Base-by-base conservation (phyloP, 106 monocot species). In the Dendrobium catenatum region DNA sequence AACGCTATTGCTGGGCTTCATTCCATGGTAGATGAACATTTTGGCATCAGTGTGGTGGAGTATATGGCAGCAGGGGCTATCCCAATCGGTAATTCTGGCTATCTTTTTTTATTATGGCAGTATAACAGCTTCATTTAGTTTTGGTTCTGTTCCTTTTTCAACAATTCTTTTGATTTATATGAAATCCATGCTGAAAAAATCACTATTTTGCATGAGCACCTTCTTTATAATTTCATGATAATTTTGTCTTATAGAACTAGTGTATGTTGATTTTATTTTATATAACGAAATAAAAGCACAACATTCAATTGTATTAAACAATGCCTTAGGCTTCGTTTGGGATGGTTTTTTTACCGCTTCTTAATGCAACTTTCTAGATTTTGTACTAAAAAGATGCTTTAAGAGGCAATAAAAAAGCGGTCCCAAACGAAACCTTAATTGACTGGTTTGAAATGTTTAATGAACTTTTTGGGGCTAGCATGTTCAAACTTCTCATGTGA, bases 21-120 rank as follows among this genome's bases (percentile, higher is more conserved):
- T 83, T 95, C 94, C 9, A 95, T 98, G 98, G 85, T 83, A 73
- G 98, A 98, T 77, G 98, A 98, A 76, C 98, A 98, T 81, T 98
- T 98, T 85, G 98, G 98, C 59, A 98, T 95, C 44, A 93, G 98
- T 72, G 88, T 98, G 5, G 98, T 98, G 15, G 98, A 91, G 79
- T 98, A 98, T 84, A 98, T 98, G 93, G 93, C 95, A 49, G 91
- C 98, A 42, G 94, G 91, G 77, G 92, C 91, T 61, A 85, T 98
- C 80, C 98, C 93, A 68, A 93, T 98, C 47, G 95, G 98, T 93
- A 43, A 66, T 82, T 79, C 0, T n/a, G 16, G 64, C 64, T 2
- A 5, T 19, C 48, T 46, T 76, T 49, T 49, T 27, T 74, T n/a
- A 74, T 74, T 74, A 17, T 20, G 19, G 43, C 16, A 9, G 43